phyloP scores from a whole-genome alignment of 1,284 basidiomycete species.

The Austroboletus niveus region DNA sequence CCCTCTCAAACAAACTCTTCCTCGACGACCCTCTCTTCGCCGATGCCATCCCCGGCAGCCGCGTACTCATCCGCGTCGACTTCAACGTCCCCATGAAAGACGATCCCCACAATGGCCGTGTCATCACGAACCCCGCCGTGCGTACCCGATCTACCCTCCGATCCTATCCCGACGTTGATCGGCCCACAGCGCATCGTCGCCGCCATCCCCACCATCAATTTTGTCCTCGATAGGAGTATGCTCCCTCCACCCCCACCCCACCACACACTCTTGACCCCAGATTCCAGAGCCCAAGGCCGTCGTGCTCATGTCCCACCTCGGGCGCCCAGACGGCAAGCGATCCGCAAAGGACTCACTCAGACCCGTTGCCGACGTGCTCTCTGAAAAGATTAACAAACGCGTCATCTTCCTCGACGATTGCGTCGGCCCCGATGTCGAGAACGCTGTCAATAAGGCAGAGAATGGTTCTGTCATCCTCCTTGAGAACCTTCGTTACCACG shows the following conservation, averaged over 20 bases:
- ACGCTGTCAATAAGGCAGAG: slow-evolving; percentile 69
- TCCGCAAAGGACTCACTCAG: slow-evolving; percentile 90
- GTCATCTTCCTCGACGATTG: slow-evolving; percentile 87
- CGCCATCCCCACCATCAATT: slow-evolving; percentile 94
- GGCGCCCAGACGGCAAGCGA: slow-evolving; percentile 92
- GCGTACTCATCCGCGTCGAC: slow-evolving; percentile 96
- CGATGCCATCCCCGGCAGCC: slow-evolving; percentile 78
- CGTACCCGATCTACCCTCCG: slow-evolving; percentile 33
- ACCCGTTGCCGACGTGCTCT: slow-evolving; percentile 75
- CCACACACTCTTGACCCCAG: background rate
- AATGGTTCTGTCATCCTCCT: slow-evolving; percentile 87
- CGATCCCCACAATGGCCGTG: slow-evolving; percentile 54
- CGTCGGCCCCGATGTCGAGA: slow-evolving; percentile 84
- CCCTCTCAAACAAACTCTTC: slow-evolving; percentile 90
- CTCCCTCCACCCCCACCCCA: background rate
- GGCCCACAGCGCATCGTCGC: slow-evolving; percentile 85
- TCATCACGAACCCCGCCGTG: slow-evolving; percentile 96
- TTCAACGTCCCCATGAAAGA: slow-evolving; percentile 91
- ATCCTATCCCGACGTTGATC: background rate
- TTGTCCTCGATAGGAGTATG: slow-evolving; percentile 86
- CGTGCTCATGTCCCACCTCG: slow-evolving; percentile 97
- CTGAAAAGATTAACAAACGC: slow-evolving; percentile 41
- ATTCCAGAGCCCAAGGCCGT: slow-evolving; percentile 78
- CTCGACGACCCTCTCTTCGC: slow-evolving; percentile 75
- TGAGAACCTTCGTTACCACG: slow-evolving; percentile 98